Evolutionary conservation across 805 yeast species (phyloP).

Genomic region (Ogataea minuta): DNA sequence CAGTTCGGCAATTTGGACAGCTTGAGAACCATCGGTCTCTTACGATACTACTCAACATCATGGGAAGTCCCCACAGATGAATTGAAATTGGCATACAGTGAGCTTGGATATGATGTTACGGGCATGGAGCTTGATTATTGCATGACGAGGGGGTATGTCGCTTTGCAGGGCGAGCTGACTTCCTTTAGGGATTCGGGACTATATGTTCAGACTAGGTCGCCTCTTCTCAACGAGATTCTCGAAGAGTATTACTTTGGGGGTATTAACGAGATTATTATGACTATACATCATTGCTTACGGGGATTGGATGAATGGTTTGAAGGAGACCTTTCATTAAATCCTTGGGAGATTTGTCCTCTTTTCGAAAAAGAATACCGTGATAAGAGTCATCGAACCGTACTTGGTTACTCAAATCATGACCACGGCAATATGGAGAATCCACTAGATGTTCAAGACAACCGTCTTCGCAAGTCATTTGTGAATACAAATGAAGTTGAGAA

Average conservation of each 20-base stretch:
- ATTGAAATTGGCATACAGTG: slow-evolving; percentile 38
- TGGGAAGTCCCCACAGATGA: slow-evolving; percentile 48
- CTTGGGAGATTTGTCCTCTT: slow-evolving; percentile 38
- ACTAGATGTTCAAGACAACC: background rate
- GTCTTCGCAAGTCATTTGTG: background rate
- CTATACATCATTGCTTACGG: slow-evolving; percentile 39
- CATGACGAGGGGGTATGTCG: slow-evolving; percentile 54
- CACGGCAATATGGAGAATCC: background rate
- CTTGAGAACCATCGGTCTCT: slow-evolving; percentile 6
- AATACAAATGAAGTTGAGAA: no score
- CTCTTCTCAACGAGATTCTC: slow-evolving; percentile 40
- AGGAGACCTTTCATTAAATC: slow-evolving; percentile 23
- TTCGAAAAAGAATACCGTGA: slow-evolving; percentile 1
- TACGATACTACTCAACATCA: slow-evolving; percentile 27
- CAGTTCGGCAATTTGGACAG: slow-evolving; percentile 31
- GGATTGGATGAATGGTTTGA: slow-evolving; percentile 43
- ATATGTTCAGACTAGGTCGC: slow-evolving; percentile 35
- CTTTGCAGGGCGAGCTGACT: slow-evolving; percentile 44
- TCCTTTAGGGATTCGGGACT: slow-evolving; percentile 10
- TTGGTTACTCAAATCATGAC: no score
- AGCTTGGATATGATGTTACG: slow-evolving; percentile 37
- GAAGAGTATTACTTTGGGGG: slow-evolving; percentile 56
- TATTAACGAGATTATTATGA: slow-evolving; percentile 42
- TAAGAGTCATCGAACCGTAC: no score
- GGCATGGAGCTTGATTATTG: slow-evolving; percentile 43